Evolutionary conservation across 257 asterid genomes (phyloP).

Genomic region (Thymus quinquecostatus): DNA sequence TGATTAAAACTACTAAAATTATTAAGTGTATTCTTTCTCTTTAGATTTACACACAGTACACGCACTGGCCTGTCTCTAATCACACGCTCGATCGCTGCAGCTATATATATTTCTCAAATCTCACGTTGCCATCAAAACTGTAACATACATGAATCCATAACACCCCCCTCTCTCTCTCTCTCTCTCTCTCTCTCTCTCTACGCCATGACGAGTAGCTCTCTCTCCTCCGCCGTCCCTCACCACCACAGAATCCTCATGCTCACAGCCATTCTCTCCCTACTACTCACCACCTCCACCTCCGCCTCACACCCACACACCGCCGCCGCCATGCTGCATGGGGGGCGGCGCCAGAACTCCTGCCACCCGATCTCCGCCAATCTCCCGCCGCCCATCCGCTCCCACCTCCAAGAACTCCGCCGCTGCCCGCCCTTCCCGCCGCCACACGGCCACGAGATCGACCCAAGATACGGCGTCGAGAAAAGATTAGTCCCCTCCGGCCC

Average conservation of each 20-base stretch:
- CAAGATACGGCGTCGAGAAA: constrained; percentile 78
- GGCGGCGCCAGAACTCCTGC: constrained; percentile 39
- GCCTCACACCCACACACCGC: constrained; percentile 26
- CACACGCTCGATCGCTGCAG: too few relatives aligned
- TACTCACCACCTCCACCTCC: constrained; percentile 21
- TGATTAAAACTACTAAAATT: too few relatives aligned
- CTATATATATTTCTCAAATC: background rate
- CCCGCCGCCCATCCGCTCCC: constrained; percentile 44
- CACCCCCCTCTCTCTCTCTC: constrained; percentile 9
- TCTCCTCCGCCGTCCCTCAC: constrained; percentile 26
- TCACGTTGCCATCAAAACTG: constrained; percentile 1
- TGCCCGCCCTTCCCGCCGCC: constrained; percentile 57
- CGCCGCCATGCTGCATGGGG: constrained; percentile 30
- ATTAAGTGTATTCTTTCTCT: too few relatives aligned
- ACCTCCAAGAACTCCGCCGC: constrained; percentile 57
- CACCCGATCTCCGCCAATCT: constrained; percentile 33
- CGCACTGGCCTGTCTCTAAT: background rate
- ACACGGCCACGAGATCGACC: constrained; percentile 57
- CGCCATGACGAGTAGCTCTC: constrained; percentile 37
- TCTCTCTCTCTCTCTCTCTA: constrained; percentile 26
- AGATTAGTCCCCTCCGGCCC: constrained; percentile 93
- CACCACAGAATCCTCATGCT: constrained; percentile 16
- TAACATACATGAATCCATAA: constrained; percentile 1
- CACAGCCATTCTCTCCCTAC: constrained; percentile 23
- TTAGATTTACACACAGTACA: background rate